Base-by-base conservation (phyloP, 352 stramenopile genomes). In the Plasmopara muralis region DNA sequence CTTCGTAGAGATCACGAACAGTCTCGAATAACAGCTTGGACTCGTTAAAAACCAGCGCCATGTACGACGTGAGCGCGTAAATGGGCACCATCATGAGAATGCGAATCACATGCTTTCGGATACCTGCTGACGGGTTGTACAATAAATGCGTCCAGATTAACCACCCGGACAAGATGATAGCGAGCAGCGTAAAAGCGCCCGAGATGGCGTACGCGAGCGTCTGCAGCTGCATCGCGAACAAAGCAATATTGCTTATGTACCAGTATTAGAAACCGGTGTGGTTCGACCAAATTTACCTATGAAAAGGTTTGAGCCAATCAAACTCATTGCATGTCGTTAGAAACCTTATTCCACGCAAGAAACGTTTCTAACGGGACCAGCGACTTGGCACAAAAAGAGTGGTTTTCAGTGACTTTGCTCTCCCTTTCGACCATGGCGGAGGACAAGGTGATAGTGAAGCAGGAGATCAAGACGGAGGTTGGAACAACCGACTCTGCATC, bases 31-130 rank as follows among this genome's bases (percentile, higher is more conserved):
- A 68, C 54, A 95, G 74, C 66, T 91, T 90, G 65, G 87, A 78
- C 50, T 94, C 74, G 66, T 94, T 93, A 56, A 93, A 93, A 30
- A 92, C 81, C 29, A 95, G 74, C 59, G 85, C 87, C 41, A 96
- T 68, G 58, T 94, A 97, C 10, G 84, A 95, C 55, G 83, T 95
- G 13, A 96, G 69, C 25, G 73, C 87, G 77, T 97, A 97, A 52
- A 97, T 91, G 14, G 90, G 89, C 28, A 97, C 87, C 89, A 97
- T 97, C 56, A 95, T 85, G 16, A 97, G 64, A 47, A 97, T 97
- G 34, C 90, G 85, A 60, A 97, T 89, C 47, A 97, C 88, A 55
- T 96, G 85, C 70, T 92, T 96, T 64, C 84, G 82, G 65, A 91
- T 88, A 33, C 71, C 57, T 6, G 80, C 66, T 50, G 75, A 79